Conservation (phyloP, 1,139 yeast genomes). For the Magnusiomyces tetraspermus region DNA sequence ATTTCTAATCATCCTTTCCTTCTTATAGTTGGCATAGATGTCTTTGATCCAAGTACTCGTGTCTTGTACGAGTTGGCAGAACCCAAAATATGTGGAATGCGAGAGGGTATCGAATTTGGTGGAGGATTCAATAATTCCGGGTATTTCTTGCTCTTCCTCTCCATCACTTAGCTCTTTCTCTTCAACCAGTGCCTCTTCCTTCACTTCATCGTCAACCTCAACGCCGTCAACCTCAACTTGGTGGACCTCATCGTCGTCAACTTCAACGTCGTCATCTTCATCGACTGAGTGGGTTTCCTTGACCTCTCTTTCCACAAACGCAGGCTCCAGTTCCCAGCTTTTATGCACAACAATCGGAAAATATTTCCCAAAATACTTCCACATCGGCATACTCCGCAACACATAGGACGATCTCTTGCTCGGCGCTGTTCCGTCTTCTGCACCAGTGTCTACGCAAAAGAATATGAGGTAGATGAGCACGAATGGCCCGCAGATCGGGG, state of each 20-base stretch:
- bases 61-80: neutral
- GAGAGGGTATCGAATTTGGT: neutral
- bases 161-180: no score
- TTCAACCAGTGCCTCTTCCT: neutral
- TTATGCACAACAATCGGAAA: constrained; percentile 75
- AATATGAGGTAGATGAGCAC: constrained; percentile 34
- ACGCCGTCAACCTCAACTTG: constrained; percentile 1
- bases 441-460: constrained; percentile 50
- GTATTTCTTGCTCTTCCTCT: neutral
- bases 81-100: neutral
- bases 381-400: constrained; percentile 50
- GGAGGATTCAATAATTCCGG: constrained; percentile 1
- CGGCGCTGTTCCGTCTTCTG: constrained; percentile 62
- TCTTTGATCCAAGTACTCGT: neutral
- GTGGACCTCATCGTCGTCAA: neutral
- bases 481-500: constrained; percentile 34
- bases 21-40: neutral
- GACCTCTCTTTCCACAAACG: constrained; percentile 38
- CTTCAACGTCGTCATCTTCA: neutral
- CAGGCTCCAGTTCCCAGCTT: constrained; percentile 63
- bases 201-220: neutral
- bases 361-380: constrained; percentile 68
- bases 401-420: constrained; percentile 44
- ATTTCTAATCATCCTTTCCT: no score
- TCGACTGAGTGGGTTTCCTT: neutral